Evolutionary conservation across 1,284 basidiomycete species (phyloP), one percentile per base, ranked within the genome.

Genomic region (Ceratobasidium sp.): DNA sequence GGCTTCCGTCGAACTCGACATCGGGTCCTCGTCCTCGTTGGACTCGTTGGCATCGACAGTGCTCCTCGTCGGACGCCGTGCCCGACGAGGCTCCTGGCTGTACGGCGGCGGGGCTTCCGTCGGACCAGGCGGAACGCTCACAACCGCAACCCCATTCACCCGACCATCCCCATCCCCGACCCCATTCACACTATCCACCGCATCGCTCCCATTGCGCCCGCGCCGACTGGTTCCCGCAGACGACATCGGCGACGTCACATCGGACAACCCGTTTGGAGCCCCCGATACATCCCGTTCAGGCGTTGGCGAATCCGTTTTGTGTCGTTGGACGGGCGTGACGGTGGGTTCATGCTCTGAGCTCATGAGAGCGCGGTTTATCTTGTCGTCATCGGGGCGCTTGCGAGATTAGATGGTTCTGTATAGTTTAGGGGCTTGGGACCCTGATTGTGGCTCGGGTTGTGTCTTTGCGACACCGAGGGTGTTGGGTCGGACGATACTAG

Each of bases 281-380:
- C 68, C 39, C 54, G 37, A 29, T 9, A 46, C 34, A 29, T 71
- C 41, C 1, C 31, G 39, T 2, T 19, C 34, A 39, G 54, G 19
- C 2, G 65, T 68, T 31, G 65, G 53, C 4, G 68, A 48, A 54
- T 71, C 68, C 68, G 68, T 71, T 71, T 71, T 71, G 68, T 13
- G 9, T 59, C 16, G 39, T 48, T 71, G 68, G 22, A 71, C 27
- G 16, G 34, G 41, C 13, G 61, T 62, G 2, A 62, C 39, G 37
- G 39, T 37, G n/a, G 53, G 54, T 16, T 41, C 68, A 59, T 71
- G 43, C 41, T 71, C 68, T 59, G 53, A 46, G 68, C 68, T 71
- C 68, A 71, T 71, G 68, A 59, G 68, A 71, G 68, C 54, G 37
- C 22, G 68, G 41, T 22, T 46, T 46, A 27, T 46, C 27, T 29